Percentiles rank a stretch among this genome's conserved stretches.
Evolutionary conservation across 2,329 filamentous ascomycete species (phyloP).

Genomic region (Pyrenochaeta sp.): DNA sequence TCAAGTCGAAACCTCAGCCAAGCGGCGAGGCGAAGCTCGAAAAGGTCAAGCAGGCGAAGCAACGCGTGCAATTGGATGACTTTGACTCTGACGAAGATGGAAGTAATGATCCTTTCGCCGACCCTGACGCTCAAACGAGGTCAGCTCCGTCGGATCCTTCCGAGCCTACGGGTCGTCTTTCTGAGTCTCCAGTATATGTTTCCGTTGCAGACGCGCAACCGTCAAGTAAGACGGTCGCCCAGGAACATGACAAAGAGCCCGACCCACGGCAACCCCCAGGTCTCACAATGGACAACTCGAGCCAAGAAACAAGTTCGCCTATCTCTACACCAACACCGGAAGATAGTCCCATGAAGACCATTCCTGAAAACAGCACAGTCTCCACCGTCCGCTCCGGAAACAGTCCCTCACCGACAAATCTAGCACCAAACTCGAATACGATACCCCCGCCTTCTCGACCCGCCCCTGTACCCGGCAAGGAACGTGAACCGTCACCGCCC

Average conservation of each 20-base stretch:
- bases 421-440: conserved; percentile 21
- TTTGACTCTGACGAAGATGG: conserved; percentile 68
- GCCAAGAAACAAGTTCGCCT: conserved; percentile 63
- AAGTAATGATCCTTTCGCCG: conserved; percentile 55
- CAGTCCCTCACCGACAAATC: conserved; percentile 34
- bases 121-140: conserved; percentile 48
- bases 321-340: conserved; percentile 47
- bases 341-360: conserved; percentile 40
- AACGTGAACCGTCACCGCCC: conserved; percentile 36
- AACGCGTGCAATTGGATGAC: conserved; percentile 73
- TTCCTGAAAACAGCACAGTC: conserved; percentile 34
- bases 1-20: conserved; percentile 48
- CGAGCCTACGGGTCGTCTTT: conserved; percentile 52
- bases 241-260: conserved; percentile 35
- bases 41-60: conserved; percentile 67
- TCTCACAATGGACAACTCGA: conserved; percentile 75
- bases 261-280: conserved; percentile 64
- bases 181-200: conserved; percentile 74
- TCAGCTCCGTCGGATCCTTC: conserved; percentile 23
- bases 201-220: conserved; percentile 63
- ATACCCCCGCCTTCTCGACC: conserved; percentile 46
- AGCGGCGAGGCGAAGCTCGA: conserved; percentile 61
- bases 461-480: conserved; percentile 43
- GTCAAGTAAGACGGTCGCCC: conserved; percentile 27
- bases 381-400: conserved; percentile 25